Evolutionary conservation across 257 asterid genomes (phyloP), one percentile per base, ranked within the genome.

Genomic region (Capsicum rhomboideum): DNA sequence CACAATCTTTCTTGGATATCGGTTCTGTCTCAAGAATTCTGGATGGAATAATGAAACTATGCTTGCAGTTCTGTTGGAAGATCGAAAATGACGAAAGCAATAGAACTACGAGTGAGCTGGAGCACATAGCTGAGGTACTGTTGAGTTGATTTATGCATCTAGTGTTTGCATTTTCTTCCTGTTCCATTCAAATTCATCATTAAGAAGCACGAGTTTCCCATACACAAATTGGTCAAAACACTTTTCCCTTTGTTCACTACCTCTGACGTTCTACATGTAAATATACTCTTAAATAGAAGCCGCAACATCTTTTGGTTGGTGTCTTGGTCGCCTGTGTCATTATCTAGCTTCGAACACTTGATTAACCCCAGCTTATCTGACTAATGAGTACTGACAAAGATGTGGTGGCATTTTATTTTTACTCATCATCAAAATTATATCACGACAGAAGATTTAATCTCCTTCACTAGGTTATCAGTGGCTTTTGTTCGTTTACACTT

Each of bases 21-120:
- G 99, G 99, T 85, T 94, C 99, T 40, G 98, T 95, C 68, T 95
- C 99, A 23, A 96, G 99, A 85, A 97, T 97, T 85, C 94, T 97
- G 89, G 97, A 95, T 83, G 98, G 99, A 72, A 97, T 97, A 75
- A 95, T 97, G 97, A 95, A 92, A 83, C 94, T 95, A 54, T 95
- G 99, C 88, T 87, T 92, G 86, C 98, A 93, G 88, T 97, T 95
- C 89, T 95, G 99, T 92, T 95, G 99, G 99, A 95, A 90, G 91
- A 87, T 95, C 71, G 99, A 97, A 88, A 91, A 86, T 90, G 93
- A 92, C 83, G 97, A 88, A 56, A 91, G 83, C 88, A 90, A 78
- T 79, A 97, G 91, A 87, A 89, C 78, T 88, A 91, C 93, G 18
- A 85, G 78, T 12, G 99, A 93, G 83, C 91, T 95, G 83, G 99